phyloP scores from a whole-genome alignment of 179 eudicot species.

The Pouteria campechiana region DNA sequence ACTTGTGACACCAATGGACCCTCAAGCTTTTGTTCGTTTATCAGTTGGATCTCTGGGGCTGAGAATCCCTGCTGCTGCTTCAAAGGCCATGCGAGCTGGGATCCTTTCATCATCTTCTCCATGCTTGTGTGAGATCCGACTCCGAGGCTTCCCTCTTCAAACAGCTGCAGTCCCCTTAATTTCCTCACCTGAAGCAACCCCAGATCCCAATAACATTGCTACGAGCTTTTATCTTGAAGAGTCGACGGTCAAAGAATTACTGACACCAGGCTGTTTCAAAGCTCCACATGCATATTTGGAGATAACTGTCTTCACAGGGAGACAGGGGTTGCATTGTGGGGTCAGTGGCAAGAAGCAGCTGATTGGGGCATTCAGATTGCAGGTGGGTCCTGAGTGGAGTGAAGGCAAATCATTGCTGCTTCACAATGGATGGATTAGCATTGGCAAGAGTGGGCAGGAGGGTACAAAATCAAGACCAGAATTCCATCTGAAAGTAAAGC shows the following conservation, averaged over 20 bases:
- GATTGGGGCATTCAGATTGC: slow-evolving; percentile 30
- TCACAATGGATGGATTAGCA: slow-evolving; percentile 36
- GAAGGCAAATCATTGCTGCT: slow-evolving; percentile 31
- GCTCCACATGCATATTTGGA: slow-evolving; percentile 28
- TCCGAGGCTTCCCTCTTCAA: slow-evolving; percentile 46
- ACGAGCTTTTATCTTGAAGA: slow-evolving; percentile 47
- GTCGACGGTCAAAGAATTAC: slow-evolving; percentile 31
- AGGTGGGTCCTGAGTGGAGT: slow-evolving; percentile 40
- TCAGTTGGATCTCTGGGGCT: slow-evolving; percentile 37
- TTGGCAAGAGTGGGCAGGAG: slow-evolving; percentile 28
- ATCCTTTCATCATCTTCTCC: slow-evolving; percentile 17
- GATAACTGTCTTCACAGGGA: slow-evolving; percentile 30
- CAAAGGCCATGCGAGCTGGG: slow-evolving; percentile 13
- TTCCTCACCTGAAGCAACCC: slow-evolving; percentile 23
- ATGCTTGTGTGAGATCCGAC: slow-evolving; percentile 37
- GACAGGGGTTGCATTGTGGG: slow-evolving; percentile 32
- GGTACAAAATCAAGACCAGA: slow-evolving; percentile 27
- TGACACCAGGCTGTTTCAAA: slow-evolving; percentile 31
- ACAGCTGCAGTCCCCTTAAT: slow-evolving; percentile 26
- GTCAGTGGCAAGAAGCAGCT: slow-evolving; percentile 35
- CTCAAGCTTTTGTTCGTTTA: slow-evolving; percentile 37
- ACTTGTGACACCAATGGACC: slow-evolving; percentile 34
- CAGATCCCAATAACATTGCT: slow-evolving; percentile 18
- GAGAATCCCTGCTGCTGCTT: slow-evolving; percentile 17
- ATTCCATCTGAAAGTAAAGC: slow-evolving; percentile 34